Conservation (phyloP, 2,329 filamentous ascomycete genomes). For the Dothidotthia symphoricarpi region DNA sequence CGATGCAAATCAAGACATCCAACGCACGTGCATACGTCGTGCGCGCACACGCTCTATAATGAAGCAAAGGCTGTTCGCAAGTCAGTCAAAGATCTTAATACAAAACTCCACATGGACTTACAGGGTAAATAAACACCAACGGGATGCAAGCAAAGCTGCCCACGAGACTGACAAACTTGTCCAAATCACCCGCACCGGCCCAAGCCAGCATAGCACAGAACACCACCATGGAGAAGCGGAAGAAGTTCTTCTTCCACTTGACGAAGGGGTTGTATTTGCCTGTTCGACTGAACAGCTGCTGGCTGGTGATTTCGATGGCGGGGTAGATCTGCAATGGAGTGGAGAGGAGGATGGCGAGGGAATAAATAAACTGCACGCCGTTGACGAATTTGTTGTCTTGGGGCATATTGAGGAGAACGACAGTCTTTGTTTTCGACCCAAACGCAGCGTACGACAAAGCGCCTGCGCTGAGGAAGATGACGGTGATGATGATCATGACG, state of each 20-base stretch:
- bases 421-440: conserved; percentile 91
- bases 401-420: conserved; percentile 92
- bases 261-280: conserved; percentile 98
- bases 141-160: conserved; percentile 98
- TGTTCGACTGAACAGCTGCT: conserved; percentile 86
- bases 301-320: conserved; percentile 93
- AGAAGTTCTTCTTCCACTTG: conserved; percentile 99
- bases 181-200: conserved; percentile 86
- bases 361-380: conserved; percentile 93
- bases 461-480: conserved; percentile 87
- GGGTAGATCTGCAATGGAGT: conserved; percentile 97
- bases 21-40: conserved; percentile 64
- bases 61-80: conserved; percentile 72
- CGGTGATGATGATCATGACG: conserved; percentile 93
- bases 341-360: conserved; percentile 91
- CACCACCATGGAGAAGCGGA: conserved; percentile 89
- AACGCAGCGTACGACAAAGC: conserved; percentile 95
- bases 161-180: conserved; percentile 95
- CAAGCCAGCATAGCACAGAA: conserved; percentile 85
- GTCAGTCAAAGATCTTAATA: conserved; percentile 40
- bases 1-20: conserved; percentile 74
- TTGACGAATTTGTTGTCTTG: conserved; percentile 96
- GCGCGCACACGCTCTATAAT: conserved; percentile 76
- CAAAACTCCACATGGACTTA: too few relatives aligned
- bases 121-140: conserved; percentile 94